Evolutionary conservation across 2,329 filamentous ascomycete species (phyloP), one percentile per base, ranked within the genome.

Genomic region (Ascochyta fabae): DNA sequence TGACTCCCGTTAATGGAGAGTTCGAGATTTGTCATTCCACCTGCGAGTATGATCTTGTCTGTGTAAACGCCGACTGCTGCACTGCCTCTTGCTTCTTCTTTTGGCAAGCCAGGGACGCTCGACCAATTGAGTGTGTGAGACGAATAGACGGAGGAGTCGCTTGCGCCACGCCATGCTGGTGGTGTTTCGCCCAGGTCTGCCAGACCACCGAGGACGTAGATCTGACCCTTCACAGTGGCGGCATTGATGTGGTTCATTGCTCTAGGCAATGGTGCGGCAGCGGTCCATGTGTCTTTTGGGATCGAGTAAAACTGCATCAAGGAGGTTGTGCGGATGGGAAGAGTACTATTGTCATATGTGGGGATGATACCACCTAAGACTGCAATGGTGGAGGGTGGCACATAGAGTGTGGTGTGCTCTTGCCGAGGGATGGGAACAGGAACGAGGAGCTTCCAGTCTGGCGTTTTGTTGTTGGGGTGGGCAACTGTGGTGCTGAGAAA

Each of bases 171-270:
- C 64, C 64, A 70, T 6, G 51, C 48, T 7, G 47, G 45, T 2
- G 23, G n/a, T 4, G n/a, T 5, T 15, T 51, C 38, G 9, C 48
- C 48, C 8, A 44, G 16, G 26, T 61, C 61, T 1, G 39, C 57
- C 0, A 72, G 42, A 0, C 68, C 67, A 10, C 68, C 68, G 1
- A 72, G 51, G 8, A 69, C 48, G 39, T 66, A 71, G 3, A 72
- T 64, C 12, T 63, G 61, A 0, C 63, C 65, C 26, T 62, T 34
- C 0, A 64, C 51, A 3, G 60, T 58, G 6, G 62, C 66, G 9
- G 56, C 61, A 29, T 71, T 71, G 54, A 57, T 45, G 44, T 73
- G 69, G 39, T 73, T 70, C 4, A 71, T 23, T 4, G 61, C 48
- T 4, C 27, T 31, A 13, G 68, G 69, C 2, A 67, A 19, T 0